Evolutionary conservation across 441 rosid species (phyloP), one percentile per base, ranked within the genome.

Genomic region (Cnidoscolus chayamansa): DNA sequence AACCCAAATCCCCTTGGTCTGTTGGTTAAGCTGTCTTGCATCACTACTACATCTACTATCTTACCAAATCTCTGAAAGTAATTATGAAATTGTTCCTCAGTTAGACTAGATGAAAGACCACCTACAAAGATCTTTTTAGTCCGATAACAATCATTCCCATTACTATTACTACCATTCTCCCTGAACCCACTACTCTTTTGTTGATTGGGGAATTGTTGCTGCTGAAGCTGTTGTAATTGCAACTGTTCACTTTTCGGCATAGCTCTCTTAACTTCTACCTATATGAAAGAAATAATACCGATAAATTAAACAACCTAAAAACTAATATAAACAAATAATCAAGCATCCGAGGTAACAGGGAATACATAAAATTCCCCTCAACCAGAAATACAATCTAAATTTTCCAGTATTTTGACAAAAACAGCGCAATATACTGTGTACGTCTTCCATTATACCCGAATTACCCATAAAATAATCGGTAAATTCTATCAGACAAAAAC

Each of bases 1-100:
- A 91, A 91, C 17, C 98, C 97, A 47, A 93, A 91, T 5, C 98
- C 97, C 81, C 97, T 86, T 11, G 94, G 96, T 64, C 86, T 84
- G 76, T 86, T 85, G 6, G 91, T 88, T 47, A 71, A 69, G 71
- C 83, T 84, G 66, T 91, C 97, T 30, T 85, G 87, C 91, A 93
- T 91, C 72, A 93, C 92, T 77, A 91, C 93, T 0, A 88, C 93
- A 80, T 93, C 96, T 0, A 85, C 81, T 35, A 83, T 90, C 82
- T 73, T 68, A 31, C 98, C 98, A 63, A 87, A 93, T 61, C 75
- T 87, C 77, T 86, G 86, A 73, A 93, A 91, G 81, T 87, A 91
- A 74, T 72, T 80, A 83, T 79, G 87, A 80, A 93, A 91, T 80
- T 87, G 93, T 37, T 84, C 89, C 68, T 83, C 84, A 0, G 94